Base-by-base conservation (phyloP, 306 rosid genomes). In the Malus orientalis region DNA sequence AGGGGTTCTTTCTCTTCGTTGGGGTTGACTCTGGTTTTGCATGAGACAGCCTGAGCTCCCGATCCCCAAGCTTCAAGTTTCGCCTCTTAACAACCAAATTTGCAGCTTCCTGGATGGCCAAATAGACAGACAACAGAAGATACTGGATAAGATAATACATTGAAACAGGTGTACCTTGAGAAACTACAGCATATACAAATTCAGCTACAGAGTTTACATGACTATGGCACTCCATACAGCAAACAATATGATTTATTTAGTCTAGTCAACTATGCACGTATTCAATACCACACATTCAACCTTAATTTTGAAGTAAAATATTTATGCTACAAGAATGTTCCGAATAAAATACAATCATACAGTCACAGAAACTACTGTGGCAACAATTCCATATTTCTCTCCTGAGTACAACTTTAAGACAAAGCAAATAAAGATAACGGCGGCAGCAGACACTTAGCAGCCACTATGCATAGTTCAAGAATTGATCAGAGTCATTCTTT, bases 21-120 rank as follows among this genome's bases (percentile, higher is more conserved):
- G 88, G 92, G 19, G 89, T 81, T 14, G 83, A 78, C 42, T 88
- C 86, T 1, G 81, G 80, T 80, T 86, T 88, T 67, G 95, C 87
- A 79, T 67, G 91, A 74, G 66, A 76, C 18, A 92, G 75, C 76
- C 98, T 88, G 79, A 95, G 71, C 40, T 86, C 87, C 58, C 98
- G 84, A 70, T 88, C 93, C 57, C 91, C 91, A 60, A 92, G 87
- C 90, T 88, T 88, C 87, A 89, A 75, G 58, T 80, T 83, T 67
- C 93, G 90, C 71, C 80, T 95, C 85, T 66, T 87, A 54, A 78
- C 76, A 14, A 85, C 88, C 25, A 75, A 70, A 71, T 81, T 85
- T 60, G 93, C 97, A 74, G 97, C 97, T 82, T 92, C 97, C 97
- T 95, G 90, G 78, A 76, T 11, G 67, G 45, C 38, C 68, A 61